Percentiles rank a stretch among this genome's conserved stretches.
phyloP scores from a whole-genome alignment of 139 green algal species.

The Axilococcus clingmanii region DNA sequence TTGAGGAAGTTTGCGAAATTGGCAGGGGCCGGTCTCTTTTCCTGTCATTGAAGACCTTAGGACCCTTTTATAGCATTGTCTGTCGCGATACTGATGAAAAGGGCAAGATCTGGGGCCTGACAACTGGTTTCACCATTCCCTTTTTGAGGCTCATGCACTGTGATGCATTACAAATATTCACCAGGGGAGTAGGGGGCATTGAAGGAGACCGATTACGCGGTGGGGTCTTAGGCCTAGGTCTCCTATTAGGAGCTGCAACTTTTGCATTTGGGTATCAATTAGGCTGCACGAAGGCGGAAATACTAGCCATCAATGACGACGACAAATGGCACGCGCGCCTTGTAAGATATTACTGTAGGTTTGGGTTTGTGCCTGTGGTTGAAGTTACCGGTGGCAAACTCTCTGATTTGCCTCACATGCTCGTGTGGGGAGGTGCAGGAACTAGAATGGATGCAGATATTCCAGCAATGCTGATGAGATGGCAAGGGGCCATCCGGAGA shows the following conservation, averaged over 20 bases:
- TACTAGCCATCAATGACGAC: slow-evolving; percentile 76
- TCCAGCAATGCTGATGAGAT: slow-evolving; percentile 33
- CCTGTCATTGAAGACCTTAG: slow-evolving; percentile 28
- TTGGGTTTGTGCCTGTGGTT: slow-evolving; percentile 42
- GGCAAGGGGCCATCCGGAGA: slow-evolving; percentile 35
- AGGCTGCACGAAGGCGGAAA: slow-evolving; percentile 61
- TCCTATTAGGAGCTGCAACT: slow-evolving; percentile 52
- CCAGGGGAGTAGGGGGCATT: slow-evolving; percentile 9
- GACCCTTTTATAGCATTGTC: slow-evolving; percentile 50
- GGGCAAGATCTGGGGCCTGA: slow-evolving; percentile 38
- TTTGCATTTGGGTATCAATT: slow-evolving; percentile 42
- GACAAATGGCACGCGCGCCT: slow-evolving; percentile 36
- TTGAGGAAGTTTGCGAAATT: no score
- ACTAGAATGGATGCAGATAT: slow-evolving; percentile 71
- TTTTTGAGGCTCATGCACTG: slow-evolving; percentile 61
- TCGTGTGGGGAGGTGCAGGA: slow-evolving; percentile 74
- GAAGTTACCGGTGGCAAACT: slow-evolving; percentile 36
- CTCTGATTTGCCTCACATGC: slow-evolving; percentile 35
- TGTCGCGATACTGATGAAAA: slow-evolving; percentile 34
- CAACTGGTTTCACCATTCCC: slow-evolving; percentile 52
- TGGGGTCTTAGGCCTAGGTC: slow-evolving; percentile 47
- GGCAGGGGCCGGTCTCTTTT: slow-evolving; percentile 23
- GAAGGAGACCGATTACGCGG: slow-evolving; percentile 27
- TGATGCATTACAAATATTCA: slow-evolving; percentile 70
- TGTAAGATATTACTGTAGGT: slow-evolving; percentile 49